Conservation (phyloP, 2,329 filamentous ascomycete species). For the Diaporthe ampelina region DNA sequence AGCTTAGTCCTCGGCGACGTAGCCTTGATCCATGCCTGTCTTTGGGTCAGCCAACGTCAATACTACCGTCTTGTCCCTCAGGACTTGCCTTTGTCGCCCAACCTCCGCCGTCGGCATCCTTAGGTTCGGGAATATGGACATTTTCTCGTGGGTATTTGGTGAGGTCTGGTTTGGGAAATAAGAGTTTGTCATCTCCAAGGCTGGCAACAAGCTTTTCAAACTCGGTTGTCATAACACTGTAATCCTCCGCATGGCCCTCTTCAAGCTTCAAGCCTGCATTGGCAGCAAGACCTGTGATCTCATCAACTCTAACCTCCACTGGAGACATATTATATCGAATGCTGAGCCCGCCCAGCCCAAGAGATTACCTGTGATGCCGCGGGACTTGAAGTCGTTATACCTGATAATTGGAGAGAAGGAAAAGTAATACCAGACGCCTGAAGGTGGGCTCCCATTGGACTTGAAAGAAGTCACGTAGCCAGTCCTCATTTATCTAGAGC, state of each 20-base stretch:
- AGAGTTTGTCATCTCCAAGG: conserved; percentile 27
- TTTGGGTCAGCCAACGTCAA: background rate
- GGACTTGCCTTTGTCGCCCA: conserved; percentile 34
- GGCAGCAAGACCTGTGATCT: conserved; percentile 33
- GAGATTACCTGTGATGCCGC: no score
- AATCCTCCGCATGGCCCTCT: conserved; percentile 29
- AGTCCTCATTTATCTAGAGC: background rate
- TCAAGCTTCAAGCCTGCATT: conserved; percentile 35
- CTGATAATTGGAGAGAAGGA: background rate
- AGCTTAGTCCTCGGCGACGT: conserved; percentile 20
- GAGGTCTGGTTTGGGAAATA: conserved; percentile 37
- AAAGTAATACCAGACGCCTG: background rate
- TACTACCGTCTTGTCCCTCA: background rate
- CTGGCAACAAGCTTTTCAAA: conserved; percentile 29
- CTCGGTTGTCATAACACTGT: conserved; percentile 30
- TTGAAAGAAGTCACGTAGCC: background rate
- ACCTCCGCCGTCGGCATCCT: conserved; percentile 26
- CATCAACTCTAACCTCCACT: conserved; percentile 10
- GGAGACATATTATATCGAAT: conserved; percentile 13
- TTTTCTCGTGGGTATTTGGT: conserved; percentile 32
- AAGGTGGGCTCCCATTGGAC: background rate
- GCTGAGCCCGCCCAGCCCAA: no score
- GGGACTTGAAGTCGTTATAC: background rate
- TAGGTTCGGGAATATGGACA: conserved; percentile 26
- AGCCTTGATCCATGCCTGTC: conserved; percentile 26